Evolutionary conservation across 768 basidiomycete genomes (phyloP).

Genomic region (Tremella mesenterica): DNA sequence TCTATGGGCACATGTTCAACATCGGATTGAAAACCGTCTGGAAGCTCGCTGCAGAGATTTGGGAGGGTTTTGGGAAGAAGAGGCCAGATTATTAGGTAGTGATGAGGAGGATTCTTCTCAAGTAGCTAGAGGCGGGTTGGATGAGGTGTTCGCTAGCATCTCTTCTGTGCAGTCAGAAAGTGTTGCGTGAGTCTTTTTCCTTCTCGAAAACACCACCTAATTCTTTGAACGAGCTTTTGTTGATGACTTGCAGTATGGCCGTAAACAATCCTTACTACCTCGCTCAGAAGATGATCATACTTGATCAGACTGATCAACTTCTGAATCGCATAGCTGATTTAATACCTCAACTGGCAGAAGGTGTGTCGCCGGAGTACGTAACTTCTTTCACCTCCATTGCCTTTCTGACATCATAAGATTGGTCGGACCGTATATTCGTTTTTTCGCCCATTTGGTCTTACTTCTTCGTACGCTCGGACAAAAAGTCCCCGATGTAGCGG

Average conservation of each 20-base stretch:
- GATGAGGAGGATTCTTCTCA: conserved; percentile 65
- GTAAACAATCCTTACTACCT: conserved; percentile 44
- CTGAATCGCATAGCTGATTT: conserved; percentile 52
- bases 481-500: conserved; percentile 61
- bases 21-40: conserved; percentile 65
- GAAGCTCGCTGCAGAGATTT: conserved; percentile 46
- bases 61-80: conserved; percentile 71
- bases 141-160: conserved; percentile 43
- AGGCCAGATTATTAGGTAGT: conserved; percentile 32
- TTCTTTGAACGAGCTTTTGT: too few species aligned
- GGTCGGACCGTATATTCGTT: conserved; percentile 54
- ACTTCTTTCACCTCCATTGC: not conserved
- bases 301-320: conserved; percentile 52
- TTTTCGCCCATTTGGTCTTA: conserved; percentile 88
- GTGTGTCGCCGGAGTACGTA: conserved; percentile 43
- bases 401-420: conserved; percentile 15
- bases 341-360: conserved; percentile 28
- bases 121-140: conserved; percentile 46
- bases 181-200: conserved; percentile 34
- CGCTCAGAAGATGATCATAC: conserved; percentile 45
- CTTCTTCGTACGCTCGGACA: conserved; percentile 75
- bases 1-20: conserved; percentile 75
- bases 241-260: conserved; percentile 27
- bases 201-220: too few species aligned
- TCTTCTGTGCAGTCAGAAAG: conserved; percentile 29